Conservation (phyloP, 2,329 filamentous ascomycete species). For the Phaeomoniella chlamydospora region DNA sequence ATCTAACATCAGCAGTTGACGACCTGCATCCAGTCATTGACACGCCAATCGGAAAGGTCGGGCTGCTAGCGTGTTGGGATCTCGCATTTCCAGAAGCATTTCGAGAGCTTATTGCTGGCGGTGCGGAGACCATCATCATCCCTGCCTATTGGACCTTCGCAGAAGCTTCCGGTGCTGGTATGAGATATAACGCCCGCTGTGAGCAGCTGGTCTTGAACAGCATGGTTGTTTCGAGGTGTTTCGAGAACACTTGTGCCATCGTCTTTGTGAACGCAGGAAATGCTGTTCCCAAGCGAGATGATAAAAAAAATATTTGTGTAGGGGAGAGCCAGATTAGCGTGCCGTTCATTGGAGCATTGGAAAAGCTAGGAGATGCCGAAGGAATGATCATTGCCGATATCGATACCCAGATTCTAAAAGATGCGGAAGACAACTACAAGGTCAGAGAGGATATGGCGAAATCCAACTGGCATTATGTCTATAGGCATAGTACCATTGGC, state of each 20-base stretch:
- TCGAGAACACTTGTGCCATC: conserved; percentile 46
- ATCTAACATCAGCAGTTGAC: conserved; percentile 39
- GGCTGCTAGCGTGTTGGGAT: conserved; percentile 48
- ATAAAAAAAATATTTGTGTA: conserved; percentile 28
- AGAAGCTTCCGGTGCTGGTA: conserved; percentile 35
- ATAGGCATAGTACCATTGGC: conserved; percentile 10
- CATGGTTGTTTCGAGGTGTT: conserved; percentile 39
- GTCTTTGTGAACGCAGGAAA: conserved; percentile 43
- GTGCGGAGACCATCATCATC: conserved; percentile 43
- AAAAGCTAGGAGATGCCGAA: conserved; percentile 45
- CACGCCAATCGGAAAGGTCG: conserved; percentile 43
- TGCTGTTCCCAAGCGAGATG: conserved; percentile 23
- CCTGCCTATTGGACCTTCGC: conserved; percentile 40
- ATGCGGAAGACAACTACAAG: conserved; percentile 40
- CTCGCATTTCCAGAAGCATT: conserved; percentile 48
- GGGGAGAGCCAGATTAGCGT: conserved; percentile 42
- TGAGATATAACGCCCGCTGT: conserved; percentile 31
- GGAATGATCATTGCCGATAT: conserved; percentile 50
- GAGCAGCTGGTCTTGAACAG: conserved; percentile 41
- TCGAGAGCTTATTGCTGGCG: conserved; percentile 38
- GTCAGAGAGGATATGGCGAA: conserved; percentile 21
- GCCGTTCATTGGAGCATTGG: conserved; percentile 37
- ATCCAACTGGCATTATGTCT: conserved; percentile 50
- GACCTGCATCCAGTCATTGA: conserved; percentile 20
- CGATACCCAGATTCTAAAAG: conserved; percentile 37